phyloP scores from a whole-genome alignment of 768 basidiomycete genomes.

The Tricholoma terreum region DNA sequence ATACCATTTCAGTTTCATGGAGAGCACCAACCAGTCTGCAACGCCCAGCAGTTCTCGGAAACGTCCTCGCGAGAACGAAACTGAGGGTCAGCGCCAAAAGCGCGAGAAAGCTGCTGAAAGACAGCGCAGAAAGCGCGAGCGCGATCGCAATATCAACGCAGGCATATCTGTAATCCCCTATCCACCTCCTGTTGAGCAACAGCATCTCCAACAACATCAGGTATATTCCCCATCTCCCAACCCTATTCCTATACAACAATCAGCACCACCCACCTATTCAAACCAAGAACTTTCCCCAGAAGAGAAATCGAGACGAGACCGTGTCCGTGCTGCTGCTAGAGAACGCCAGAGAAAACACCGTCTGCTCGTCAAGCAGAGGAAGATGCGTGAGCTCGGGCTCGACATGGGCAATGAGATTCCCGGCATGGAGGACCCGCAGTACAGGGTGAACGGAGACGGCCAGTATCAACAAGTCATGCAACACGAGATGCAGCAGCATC shows the following conservation, averaged over 20 bases:
- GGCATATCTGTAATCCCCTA: constrained; percentile 41
- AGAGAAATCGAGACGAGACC: constrained; percentile 64
- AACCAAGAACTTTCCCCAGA: constrained; percentile 49
- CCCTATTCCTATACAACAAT: constrained; percentile 16
- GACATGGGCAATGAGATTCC: constrained; percentile 78
- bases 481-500: constrained; percentile 39
- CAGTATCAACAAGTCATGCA: constrained; percentile 44
- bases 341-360: constrained; percentile 85
- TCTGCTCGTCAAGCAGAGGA: constrained; percentile 70
- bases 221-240: constrained; percentile 20
- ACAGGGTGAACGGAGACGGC: constrained; percentile 50
- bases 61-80: constrained; percentile 69
- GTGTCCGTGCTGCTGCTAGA: constrained; percentile 71
- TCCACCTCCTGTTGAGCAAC: constrained; percentile 23
- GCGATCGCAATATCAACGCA: constrained; percentile 43
- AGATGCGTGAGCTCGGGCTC: constrained; percentile 78
- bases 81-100: constrained; percentile 67
- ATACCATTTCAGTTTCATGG: constrained; percentile 8
- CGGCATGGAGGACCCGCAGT: constrained; percentile 65
- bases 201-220: constrained; percentile 32
- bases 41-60: constrained; percentile 39
- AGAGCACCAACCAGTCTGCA: constrained; percentile 22
- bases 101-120: constrained; percentile 86
- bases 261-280: constrained; percentile 14
- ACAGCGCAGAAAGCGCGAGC: constrained; percentile 80